These are phyloP conservation scores for Fragaria vesca DNA, from an alignment of 306 rosid species.

Conservation along the genomic window DNA sequence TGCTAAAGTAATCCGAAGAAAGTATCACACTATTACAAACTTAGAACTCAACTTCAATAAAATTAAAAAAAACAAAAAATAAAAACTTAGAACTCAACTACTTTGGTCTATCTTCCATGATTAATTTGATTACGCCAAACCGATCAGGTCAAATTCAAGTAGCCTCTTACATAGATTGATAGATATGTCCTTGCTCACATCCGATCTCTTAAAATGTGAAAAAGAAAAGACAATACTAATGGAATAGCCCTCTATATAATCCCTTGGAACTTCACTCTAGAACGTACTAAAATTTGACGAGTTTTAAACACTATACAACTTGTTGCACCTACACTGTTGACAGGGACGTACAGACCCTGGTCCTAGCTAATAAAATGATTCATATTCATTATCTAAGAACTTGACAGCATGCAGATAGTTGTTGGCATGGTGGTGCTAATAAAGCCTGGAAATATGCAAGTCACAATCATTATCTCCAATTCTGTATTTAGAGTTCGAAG, in stretches of 20 bases:
- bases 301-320: background rate
- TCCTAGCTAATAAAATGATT: background rate
- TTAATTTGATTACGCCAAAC: no score
- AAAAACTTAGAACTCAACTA: no score
- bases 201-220: no score
- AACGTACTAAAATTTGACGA: background rate
- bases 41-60: no score
- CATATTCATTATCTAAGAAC: background rate
- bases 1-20: no score
- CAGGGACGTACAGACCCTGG: background rate
- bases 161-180: no score
- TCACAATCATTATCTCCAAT: conserved; percentile 20
- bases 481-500: background rate
- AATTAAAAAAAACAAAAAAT: no score
- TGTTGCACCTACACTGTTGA: background rate
- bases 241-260: background rate
- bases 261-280: background rate
- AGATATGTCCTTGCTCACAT: no score
- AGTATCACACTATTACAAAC: no score
- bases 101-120: no score
- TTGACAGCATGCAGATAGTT: conserved; percentile 8
- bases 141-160: no score
- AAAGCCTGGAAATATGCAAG: background rate
- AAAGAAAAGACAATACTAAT: no score
- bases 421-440: background rate